Base-by-base conservation (phyloP, 1,284 basidiomycete genomes). In the Trametes polyzona region DNA sequence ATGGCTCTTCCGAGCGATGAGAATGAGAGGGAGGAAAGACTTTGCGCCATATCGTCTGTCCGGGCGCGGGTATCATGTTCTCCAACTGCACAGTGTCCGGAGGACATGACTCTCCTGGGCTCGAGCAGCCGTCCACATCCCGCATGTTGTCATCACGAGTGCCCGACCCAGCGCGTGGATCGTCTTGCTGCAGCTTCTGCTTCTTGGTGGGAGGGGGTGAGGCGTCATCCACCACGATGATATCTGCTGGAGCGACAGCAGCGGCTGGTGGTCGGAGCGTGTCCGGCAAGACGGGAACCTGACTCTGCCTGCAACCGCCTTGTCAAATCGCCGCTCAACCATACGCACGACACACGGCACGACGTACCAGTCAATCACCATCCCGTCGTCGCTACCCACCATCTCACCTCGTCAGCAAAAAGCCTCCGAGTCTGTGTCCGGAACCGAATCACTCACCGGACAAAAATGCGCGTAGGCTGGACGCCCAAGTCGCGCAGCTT, bases 361-460 rank as follows among this genome's bases (percentile, higher is more conserved):
- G 5, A 65, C 62, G 23, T 51, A 70, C 70, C 70, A 72, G 30
- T 72, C 70, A n/a, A 72, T 67, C 1, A 67, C 69, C 66, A 72
- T 67, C 17, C 70, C 70, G 19, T 72, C 70, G 11, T 71, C 70
- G 30, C 65, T 69, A 19, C 21, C 29, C 14, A 42, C 49, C 19
- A 53, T 27, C 43, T n/a, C 35, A 16, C n/a, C 12, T 16, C 17
- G 21, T 55, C 3, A 23, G 17, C 17, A 8, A 35, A n/a, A 5
- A 26, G 17, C 11, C 14, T 16, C 21, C 19, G 14, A 6, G 19
- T 10, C 23, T 10, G 11, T 30, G 7, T 2, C 3, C 11, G 12
- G 10, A 14, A n/a, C 9, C 14, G 5, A 43, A 12, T n/a, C 4
- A 64, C 65, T 30, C 21, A 69, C 67, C 69, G 63, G 12, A 64